These are phyloP conservation scores for Scheffersomyces lignicola DNA, from an alignment of 1,139 yeast species.

Conservation along the genomic window DNA sequence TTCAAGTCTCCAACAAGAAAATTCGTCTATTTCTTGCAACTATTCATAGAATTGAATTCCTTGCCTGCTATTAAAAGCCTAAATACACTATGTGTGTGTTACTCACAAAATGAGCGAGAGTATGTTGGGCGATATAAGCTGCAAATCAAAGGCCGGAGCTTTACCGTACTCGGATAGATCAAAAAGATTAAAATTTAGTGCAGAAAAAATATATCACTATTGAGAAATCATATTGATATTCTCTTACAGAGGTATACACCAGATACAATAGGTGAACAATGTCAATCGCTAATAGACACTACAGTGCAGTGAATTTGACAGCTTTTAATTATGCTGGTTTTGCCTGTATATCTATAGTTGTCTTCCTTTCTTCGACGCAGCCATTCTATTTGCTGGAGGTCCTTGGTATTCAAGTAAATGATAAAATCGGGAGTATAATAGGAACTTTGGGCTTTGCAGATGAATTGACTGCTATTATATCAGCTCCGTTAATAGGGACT, in stretches of 20 bases:
- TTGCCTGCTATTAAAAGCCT: too few relatives aligned
- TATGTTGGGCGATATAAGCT: too few relatives aligned
- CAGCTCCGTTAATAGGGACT: slow-evolving; percentile 67
- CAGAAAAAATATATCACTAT: background rate
- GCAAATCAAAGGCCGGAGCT: too few relatives aligned
- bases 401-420: slow-evolving; percentile 37
- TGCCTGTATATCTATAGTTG: slow-evolving; percentile 58
- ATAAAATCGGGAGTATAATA: slow-evolving; percentile 53
- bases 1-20: too few relatives aligned
- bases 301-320: slow-evolving; percentile 18
- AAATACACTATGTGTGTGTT: too few relatives aligned
- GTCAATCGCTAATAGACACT: slow-evolving; percentile 9
- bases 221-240: too few relatives aligned
- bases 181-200: slow-evolving; percentile 1
- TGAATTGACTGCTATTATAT: slow-evolving; percentile 53
- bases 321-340: slow-evolving; percentile 39
- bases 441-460: slow-evolving; percentile 66
- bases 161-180: slow-evolving; percentile 5
- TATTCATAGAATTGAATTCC: too few relatives aligned
- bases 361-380: slow-evolving; percentile 68
- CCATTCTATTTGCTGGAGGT: slow-evolving; percentile 64
- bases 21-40: too few relatives aligned
- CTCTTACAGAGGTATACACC: too few relatives aligned
- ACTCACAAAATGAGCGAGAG: too few relatives aligned
- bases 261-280: too few relatives aligned